These are phyloP conservation scores for Neltuma alba DNA, from an alignment of 306 rosid species.

Conservation along the genomic window DNA sequence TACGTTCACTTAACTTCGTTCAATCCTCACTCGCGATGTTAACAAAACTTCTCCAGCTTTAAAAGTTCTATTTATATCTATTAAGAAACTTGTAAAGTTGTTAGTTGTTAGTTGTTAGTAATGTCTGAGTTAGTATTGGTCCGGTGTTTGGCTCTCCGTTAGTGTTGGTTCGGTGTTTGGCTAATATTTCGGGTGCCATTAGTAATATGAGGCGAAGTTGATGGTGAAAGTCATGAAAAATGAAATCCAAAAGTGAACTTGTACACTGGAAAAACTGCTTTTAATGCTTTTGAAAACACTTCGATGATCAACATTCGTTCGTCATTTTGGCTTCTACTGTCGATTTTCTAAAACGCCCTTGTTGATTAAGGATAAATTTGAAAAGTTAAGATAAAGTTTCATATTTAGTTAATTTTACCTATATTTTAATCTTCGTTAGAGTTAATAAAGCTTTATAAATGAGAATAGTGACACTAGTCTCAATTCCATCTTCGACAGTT, in stretches of 20 bases:
- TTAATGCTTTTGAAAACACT: not conserved
- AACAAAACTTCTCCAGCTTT: too few relatives aligned
- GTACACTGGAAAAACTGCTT: not conserved
- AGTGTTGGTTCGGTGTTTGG: not conserved
- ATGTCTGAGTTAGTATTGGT: not conserved
- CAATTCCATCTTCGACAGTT: not conserved
- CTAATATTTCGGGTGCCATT: not conserved
- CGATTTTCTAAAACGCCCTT: too few relatives aligned
- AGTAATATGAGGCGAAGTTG: not conserved
- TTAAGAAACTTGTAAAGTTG: too few relatives aligned
- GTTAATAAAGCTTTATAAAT: too few relatives aligned
- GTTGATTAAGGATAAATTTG: not conserved
- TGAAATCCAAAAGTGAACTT: not conserved
- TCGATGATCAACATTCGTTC: not conserved
- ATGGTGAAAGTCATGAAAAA: not conserved
- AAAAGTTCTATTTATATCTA: too few relatives aligned
- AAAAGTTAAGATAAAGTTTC: too few relatives aligned
- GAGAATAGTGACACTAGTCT: not conserved
- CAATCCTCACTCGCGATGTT: too few relatives aligned
- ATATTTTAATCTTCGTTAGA: too few relatives aligned
- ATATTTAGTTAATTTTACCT: too few relatives aligned
- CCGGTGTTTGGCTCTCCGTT: too few relatives aligned
- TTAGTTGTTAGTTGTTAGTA: too few relatives aligned
- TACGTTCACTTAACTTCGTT: not conserved
- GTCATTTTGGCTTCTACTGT: not conserved